Evolutionary conservation across 2,329 filamentous ascomycete species (phyloP), one percentile per base, ranked within the genome.

Genomic region (Fonsecaea erecta): DNA sequence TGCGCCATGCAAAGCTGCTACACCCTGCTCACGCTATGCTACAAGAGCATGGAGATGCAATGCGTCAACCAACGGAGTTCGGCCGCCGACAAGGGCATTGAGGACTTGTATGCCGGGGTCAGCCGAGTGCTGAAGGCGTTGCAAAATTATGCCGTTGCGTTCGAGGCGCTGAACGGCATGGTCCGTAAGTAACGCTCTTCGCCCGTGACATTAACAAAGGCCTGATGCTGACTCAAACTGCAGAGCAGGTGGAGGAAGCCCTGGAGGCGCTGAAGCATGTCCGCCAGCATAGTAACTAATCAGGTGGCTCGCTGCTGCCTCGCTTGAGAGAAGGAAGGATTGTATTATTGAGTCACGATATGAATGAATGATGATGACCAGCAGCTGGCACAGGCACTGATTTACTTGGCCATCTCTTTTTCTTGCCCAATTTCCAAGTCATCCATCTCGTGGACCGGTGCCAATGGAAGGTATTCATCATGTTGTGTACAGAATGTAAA

Each of bases 1-100:
- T 64, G 62, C 30, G 62, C 62, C 34, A 64, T 64, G 62, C 62
- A 64, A 21, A 51, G 34, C 52, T 46, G 62, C 30, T 64, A 64
- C 37, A 52, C 62, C 4, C 56, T 64, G n/a, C 52, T 64, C 32
- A 64, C 43, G n/a, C n/a, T 64, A 21, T 64, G 62, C 43, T 55
- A 52, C 24, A 54, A 53, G 35, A 60, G 62, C 34, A 56, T 46
- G 9, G 62, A 64, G 28, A 46, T 48, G 56, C 46, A 60, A 16
- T 34, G 55, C 55, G 34, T 48, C 48, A 48, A 54, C 24, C 40
- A 53, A 30, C n/a, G 35, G 24, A 46, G n/a, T 32, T 32, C 55
- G 7, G 55, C 35, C 14, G 55, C 26, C 21, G 62, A 58, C 12
- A 64, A 55, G 21, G 62, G 62, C 5, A 28, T 64, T 4, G 62